A percentile compares a stretch with the other conserved stretches of the same genome.
Evolutionary conservation across 371 early-diverging fungal genomes (phyloP).

Genomic region (Mortierella sp.): DNA sequence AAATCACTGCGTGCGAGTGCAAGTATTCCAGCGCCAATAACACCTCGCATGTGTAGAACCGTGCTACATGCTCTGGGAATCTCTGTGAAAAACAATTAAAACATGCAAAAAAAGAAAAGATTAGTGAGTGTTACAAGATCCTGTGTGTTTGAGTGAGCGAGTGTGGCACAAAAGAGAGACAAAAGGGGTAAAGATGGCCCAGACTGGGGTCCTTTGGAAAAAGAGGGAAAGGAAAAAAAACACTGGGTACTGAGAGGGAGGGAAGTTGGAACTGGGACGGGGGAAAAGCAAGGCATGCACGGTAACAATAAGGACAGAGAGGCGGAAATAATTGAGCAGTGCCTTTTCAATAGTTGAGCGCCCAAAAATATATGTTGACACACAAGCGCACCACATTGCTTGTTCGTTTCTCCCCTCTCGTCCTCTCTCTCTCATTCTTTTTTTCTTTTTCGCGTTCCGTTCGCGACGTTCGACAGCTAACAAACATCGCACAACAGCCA

Average conservation of each 20-base stretch:
- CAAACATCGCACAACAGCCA: background rate
- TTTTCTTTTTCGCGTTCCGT: conserved; percentile 7
- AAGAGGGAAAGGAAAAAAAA: background rate
- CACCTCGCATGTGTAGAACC: no score
- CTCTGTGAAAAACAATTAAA: no score
- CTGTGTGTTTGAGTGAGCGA: background rate
- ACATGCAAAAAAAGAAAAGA: no score
- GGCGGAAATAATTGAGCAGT: conserved; percentile 8
- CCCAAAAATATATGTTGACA: conserved; percentile 4
- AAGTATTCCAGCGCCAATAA: no score
- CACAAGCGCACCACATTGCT: background rate
- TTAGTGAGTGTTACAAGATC: no score
- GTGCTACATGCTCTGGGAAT: no score
- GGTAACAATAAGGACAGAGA: background rate
- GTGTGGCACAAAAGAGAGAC: background rate
- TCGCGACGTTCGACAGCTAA: background rate
- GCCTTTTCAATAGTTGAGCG: background rate
- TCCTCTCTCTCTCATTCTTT: background rate
- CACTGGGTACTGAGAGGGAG: background rate
- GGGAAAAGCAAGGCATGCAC: conserved; percentile 8
- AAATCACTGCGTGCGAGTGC: conserved; percentile 91
- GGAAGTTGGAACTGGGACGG: background rate
- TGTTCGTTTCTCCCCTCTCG: background rate
- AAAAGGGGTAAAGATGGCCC: background rate
- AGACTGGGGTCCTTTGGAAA: background rate